Base-by-base conservation (phyloP, 2,329 filamentous ascomycete species). In the Aspergillus novofumigatus region DNA sequence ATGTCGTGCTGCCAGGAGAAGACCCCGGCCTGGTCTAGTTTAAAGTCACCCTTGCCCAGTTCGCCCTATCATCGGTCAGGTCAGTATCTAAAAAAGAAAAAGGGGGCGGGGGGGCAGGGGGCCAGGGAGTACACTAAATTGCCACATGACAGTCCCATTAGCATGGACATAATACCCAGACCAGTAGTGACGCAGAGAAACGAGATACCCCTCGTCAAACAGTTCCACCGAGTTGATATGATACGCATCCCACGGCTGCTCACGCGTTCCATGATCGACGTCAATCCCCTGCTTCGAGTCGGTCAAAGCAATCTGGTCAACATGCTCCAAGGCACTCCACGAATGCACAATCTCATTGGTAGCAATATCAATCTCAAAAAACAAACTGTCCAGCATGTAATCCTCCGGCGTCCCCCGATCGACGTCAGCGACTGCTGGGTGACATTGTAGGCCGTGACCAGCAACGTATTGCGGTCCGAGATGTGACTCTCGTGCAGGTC, bases 1-100 rank as follows among this genome's bases (percentile, higher is more conserved):
- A 74, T 71, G 58, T 73, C 65, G 50, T 73, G 71, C 60, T 72
- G 70, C 70, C 70, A 73, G 25, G 69, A 66, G 56, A 67, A 70
- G 23, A 51, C 51, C 32, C 50, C 60, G 32, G 45, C 41, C 32
- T 62, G 56, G 38, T 65, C 65, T 21, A 62, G 60, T 35, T 60
- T 51, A 45, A 71, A 71, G 52, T 70, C 67, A 7, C 68, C 70
- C 29, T 59, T 59, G 21, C 60, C 59, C 28, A 59, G 51, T 11
- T 65, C 63, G n/a, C 68, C 66, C 59, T 70, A 8, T n/a, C n/a
- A n/a, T n/a, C n/a, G n/a, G n/a, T n/a, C n/a, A n/a, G n/a, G 45
- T 59, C 25, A 59, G 50, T 44, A 28, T 7, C n/a, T 17, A 8
- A n/a, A 14, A 2, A 9, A 29, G 3, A n/a, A 4, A 14, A 6